phyloP scores from a whole-genome alignment of 2,329 filamentous ascomycete genomes.

The Neoscytalidium dimidiatum region DNA sequence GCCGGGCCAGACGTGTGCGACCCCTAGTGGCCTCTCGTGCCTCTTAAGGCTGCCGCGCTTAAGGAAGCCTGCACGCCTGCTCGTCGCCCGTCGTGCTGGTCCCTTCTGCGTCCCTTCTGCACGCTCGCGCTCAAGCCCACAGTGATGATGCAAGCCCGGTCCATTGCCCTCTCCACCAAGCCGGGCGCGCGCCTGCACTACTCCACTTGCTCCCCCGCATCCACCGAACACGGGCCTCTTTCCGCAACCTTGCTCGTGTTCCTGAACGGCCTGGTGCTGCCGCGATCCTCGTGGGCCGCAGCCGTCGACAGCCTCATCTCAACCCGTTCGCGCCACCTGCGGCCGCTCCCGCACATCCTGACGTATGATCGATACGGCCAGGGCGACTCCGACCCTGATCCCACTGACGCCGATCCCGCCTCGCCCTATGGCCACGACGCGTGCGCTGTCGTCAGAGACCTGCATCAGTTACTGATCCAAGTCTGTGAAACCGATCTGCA shows the following conservation, averaged over 20 bases:
- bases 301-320: conserved; percentile 34
- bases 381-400: conserved; percentile 54
- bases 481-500: conserved; percentile 39
- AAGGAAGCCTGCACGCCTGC: background rate
- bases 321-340: conserved; percentile 27
- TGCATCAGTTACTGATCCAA: conserved; percentile 47
- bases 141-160: conserved; percentile 6
- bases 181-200: conserved; percentile 21
- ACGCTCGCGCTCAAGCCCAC: background rate
- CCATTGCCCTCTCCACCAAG: conserved; percentile 32
- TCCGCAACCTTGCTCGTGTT: conserved; percentile 44
- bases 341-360: conserved; percentile 47
- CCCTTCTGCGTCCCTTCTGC: background rate
- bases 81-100: background rate
- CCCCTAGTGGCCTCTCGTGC: background rate
- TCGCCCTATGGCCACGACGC: conserved; percentile 52
- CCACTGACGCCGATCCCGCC: conserved; percentile 26
- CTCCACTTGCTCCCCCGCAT: conserved; percentile 10
- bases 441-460: conserved; percentile 45
- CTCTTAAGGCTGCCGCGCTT: background rate
- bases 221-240: conserved; percentile 27
- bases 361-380: conserved; percentile 63
- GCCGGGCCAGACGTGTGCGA: conserved; percentile 4
- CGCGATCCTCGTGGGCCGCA: conserved; percentile 42
- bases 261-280: conserved; percentile 46